These are phyloP conservation scores for Fusarium xylarioides DNA, from an alignment of 2,329 filamentous ascomycete species.

Conservation along the genomic window DNA sequence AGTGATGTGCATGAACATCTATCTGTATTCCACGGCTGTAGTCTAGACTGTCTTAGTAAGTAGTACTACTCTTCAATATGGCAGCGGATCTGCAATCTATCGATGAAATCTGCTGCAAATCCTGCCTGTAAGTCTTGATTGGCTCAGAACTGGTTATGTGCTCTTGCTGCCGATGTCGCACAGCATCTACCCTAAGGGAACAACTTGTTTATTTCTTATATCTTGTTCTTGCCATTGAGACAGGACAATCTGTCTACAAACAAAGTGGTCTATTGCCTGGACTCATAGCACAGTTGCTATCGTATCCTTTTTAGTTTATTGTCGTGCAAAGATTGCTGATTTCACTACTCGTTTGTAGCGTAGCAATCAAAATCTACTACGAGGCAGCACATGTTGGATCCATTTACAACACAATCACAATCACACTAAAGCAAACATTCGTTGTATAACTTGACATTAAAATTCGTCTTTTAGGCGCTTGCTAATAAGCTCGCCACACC, in stretches of 20 bases:
- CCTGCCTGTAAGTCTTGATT: background rate
- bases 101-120: background rate
- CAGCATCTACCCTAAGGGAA: background rate
- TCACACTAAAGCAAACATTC: background rate
- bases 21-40: background rate
- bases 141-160: background rate
- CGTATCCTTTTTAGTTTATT: rapidly evolving
- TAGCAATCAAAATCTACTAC: no score
- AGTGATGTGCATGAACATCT: background rate
- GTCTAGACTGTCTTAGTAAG: background rate
- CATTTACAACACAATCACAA: background rate
- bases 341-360: no score
- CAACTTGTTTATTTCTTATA: background rate
- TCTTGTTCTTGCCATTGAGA: no score
- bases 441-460: conserved; percentile 21
- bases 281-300: no score
- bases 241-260: no score
- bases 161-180: background rate
- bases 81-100: no score
- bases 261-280: background rate
- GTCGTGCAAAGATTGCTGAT: background rate
- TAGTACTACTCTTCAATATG: background rate
- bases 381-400: background rate
- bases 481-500: conserved; percentile 22
- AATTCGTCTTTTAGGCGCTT: conserved; percentile 26